phyloP scores from a whole-genome alignment of 331 rosid genomes.

The Pyracantha coccinea region DNA sequence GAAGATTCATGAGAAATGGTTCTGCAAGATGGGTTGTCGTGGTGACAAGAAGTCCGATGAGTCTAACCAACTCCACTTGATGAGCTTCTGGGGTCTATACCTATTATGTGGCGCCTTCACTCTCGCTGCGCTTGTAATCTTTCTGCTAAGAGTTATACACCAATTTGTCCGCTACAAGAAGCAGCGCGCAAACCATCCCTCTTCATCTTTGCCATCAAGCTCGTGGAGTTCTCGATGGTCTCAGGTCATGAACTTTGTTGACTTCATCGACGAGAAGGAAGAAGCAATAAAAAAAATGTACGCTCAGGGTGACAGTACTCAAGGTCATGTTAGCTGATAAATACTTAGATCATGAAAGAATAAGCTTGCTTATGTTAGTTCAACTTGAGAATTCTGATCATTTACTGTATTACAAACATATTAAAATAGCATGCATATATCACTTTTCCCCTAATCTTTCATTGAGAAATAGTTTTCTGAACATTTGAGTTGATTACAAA shows the following conservation, averaged over 20 bases:
- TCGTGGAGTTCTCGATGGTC: constrained; percentile 35
- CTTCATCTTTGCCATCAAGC: constrained; percentile 18
- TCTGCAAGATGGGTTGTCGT: constrained; percentile 73
- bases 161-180: constrained; percentile 52
- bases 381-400: neutral
- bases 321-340: constrained; percentile 27
- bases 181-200: constrained; percentile 22
- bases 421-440: neutral
- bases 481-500: neutral
- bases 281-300: constrained; percentile 83
- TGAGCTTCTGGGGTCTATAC: constrained; percentile 91
- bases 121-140: constrained; percentile 37
- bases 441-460: neutral
- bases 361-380: neutral
- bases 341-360: neutral
- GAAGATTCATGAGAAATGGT: constrained; percentile 63
- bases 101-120: constrained; percentile 44
- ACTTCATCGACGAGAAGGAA: constrained; percentile 81
- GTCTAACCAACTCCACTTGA: constrained; percentile 53
- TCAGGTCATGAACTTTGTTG: constrained; percentile 48
- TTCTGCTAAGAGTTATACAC: constrained; percentile 41
- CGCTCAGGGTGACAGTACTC: constrained; percentile 32
- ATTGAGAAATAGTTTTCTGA: neutral
- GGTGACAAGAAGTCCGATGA: constrained; percentile 24
- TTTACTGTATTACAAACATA: neutral